These are phyloP conservation scores for Penicillium nucicola DNA, from an alignment of 495 filamentous ascomycete species.

Conservation along the genomic window DNA sequence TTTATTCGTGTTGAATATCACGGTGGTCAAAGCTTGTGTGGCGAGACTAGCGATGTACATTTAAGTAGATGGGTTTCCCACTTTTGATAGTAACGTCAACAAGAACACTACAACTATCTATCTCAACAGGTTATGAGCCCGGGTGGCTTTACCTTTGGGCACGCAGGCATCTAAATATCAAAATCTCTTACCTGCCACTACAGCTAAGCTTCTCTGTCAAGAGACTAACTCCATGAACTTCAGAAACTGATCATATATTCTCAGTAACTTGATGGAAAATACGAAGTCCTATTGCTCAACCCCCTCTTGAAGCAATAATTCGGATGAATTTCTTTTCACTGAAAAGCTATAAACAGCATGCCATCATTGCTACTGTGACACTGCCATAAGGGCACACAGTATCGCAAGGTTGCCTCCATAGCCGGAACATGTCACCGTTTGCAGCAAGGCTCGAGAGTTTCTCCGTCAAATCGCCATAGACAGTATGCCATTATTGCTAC, in stretches of 20 bases:
- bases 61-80: too few species aligned
- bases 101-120: too few species aligned
- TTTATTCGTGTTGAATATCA: too few species aligned
- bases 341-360: neutral
- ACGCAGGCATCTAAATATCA: neutral
- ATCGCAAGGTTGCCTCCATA: neutral
- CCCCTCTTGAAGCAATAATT: neutral
- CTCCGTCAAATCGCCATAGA: too few species aligned
- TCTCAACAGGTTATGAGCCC: conserved; percentile 7
- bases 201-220: conserved; percentile 1
- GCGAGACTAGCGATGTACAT: too few species aligned
- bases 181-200: neutral
- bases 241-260: neutral
- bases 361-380: neutral
- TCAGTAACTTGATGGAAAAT: conserved; percentile 1
- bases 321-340: neutral
- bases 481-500: too few species aligned
- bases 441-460: neutral
- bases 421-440: neutral
- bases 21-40: too few species aligned
- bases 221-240: conserved; percentile 2
- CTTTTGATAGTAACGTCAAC: too few species aligned
- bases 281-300: neutral
- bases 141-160: neutral
- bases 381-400: neutral